These are phyloP conservation scores for Scheffersomyces illinoinensis DNA, from an alignment of 1,139 yeast species.

Conservation along the genomic window DNA sequence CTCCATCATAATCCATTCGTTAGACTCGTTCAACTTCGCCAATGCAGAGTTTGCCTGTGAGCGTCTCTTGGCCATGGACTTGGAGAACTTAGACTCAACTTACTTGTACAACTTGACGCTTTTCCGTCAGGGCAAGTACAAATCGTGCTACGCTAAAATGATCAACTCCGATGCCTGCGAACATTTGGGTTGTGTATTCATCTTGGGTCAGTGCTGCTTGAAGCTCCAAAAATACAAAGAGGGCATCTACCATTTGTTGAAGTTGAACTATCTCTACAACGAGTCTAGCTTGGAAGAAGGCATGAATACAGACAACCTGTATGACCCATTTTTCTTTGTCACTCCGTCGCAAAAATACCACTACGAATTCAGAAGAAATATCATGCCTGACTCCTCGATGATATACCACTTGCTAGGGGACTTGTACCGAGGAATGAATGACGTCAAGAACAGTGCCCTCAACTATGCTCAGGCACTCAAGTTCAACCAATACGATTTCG, in stretches of 20 bases:
- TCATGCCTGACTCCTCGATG: slow-evolving; percentile 65
- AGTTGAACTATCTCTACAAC: slow-evolving; percentile 35
- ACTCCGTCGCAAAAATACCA: slow-evolving; percentile 27
- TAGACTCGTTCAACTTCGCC: slow-evolving; percentile 66
- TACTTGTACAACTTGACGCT: slow-evolving; percentile 68
- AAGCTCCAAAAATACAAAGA: slow-evolving; percentile 56
- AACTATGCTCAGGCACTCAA: slow-evolving; percentile 69
- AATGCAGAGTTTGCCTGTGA: slow-evolving; percentile 86
- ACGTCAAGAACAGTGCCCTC: slow-evolving; percentile 62
- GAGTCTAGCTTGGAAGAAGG: slow-evolving; percentile 23
- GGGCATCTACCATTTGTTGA: slow-evolving; percentile 60
- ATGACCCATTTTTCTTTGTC: slow-evolving; percentile 18
- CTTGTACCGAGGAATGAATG: slow-evolving; percentile 53
- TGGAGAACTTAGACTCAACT: slow-evolving; percentile 51
- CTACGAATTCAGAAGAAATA: slow-evolving; percentile 36
- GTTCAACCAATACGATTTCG: slow-evolving; percentile 80
- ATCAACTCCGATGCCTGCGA: slow-evolving; percentile 32
- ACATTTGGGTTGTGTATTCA: slow-evolving; percentile 71
- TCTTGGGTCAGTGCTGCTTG: slow-evolving; percentile 68
- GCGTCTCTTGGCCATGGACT: slow-evolving; percentile 60
- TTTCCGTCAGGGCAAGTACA: slow-evolving; percentile 54
- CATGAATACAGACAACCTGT: slow-evolving; percentile 1
- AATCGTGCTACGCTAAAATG: slow-evolving; percentile 58
- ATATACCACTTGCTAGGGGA: slow-evolving; percentile 71
- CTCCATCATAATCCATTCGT: slow-evolving; percentile 61